Base-by-base conservation (phyloP, 1,284 basidiomycete genomes). In the Lentinus polychrous region DNA sequence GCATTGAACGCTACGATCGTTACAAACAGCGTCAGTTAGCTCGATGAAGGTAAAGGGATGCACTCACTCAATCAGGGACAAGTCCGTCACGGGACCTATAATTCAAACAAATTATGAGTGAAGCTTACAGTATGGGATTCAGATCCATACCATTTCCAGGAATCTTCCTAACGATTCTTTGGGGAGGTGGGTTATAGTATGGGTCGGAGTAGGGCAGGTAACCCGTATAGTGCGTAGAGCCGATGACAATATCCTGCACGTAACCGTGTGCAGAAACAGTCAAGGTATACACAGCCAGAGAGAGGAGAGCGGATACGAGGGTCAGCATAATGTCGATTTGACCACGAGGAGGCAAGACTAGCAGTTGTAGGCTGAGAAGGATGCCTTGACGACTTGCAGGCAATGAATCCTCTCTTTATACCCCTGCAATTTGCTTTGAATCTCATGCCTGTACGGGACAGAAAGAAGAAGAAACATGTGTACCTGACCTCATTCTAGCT, bases 151-250 rank as follows among this genome's bases (percentile, higher is more conserved):
- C 73, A 48, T 74, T 74, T 43, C 70, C 68, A 15, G 73, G 72
- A 49, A 76, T 71, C 42, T 67, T 62, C 15, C 75, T 69, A 32
- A 76, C 65, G 51, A 77, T 75, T 11, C 74, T 64, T 43, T 72
- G 54, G 11, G 73, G 74, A 8, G 61, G 49, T 0, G 73, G 67
- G 50, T 57, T 67, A 33, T 57, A 54, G 55, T 68, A 66, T 8
- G 67, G 67, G 49, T 71, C 69, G n/a, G 53, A 51, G 57, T 67
- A 67, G 5, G 67, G 67, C 14, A 69, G 57, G 46, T 67, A 70
- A 0, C 67, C 67, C 8, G 62, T 63, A 49, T 65, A 69, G 10
- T 55, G 55, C 2, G 58, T 59, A 3, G 55, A 56, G 8, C 60
- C 66, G 14, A 63, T 49, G 22, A 57, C 58, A 5, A 69, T 56